Evolutionary conservation across 1,139 yeast genomes (phyloP), one percentile per base, ranked within the genome.

Genomic region (Eremothecium sinecaudum): DNA sequence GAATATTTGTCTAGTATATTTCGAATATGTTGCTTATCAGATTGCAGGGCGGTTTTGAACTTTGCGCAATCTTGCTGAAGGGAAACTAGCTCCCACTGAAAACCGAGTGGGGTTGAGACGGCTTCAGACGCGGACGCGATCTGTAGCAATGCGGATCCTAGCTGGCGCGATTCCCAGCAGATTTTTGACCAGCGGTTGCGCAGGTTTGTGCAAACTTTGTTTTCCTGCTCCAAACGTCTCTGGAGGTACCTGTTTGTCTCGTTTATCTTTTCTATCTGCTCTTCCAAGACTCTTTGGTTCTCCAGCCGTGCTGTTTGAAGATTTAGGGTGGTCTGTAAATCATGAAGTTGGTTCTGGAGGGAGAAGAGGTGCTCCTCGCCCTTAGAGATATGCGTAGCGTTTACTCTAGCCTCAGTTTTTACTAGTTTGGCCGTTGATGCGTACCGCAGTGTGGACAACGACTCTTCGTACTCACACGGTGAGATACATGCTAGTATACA

Each of bases 401-500:
- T 36, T 8, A 36, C 12, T 7, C 16, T 29, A 4, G 40, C 42
- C 6, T 25, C 25, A 3, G 38, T 32, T 18, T 24, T 35, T 3
- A 41, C 37, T 10, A 24, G 23, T 14, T 41, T 36, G 15, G 45
- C 41, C 11, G 39, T 31, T 13, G 43, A 37, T 11, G 95, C 95
- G 63, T 86, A 86, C 34, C 95, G 62, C 35, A 86, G 63, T 0
- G 94, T 80, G 47, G 81, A 81, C 17, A 84, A 50, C 1, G 93
- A 76, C 51, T 86, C 96, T 43, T 66, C 71, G 38, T 75, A 68
- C 53, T 82, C 80, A 18, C 59, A 60, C 18, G 58, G 59, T 32
- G 69, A 58, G 5, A 84, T 67, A 47, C 83, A 84, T 10, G 83
- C 94, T 64, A 86, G 77, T 93, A 86, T 82, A 39, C 86, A 64